These are phyloP conservation scores for Porcisia deanei DNA, from an alignment of 208 protist genomes.

Conservation along the genomic window DNA sequence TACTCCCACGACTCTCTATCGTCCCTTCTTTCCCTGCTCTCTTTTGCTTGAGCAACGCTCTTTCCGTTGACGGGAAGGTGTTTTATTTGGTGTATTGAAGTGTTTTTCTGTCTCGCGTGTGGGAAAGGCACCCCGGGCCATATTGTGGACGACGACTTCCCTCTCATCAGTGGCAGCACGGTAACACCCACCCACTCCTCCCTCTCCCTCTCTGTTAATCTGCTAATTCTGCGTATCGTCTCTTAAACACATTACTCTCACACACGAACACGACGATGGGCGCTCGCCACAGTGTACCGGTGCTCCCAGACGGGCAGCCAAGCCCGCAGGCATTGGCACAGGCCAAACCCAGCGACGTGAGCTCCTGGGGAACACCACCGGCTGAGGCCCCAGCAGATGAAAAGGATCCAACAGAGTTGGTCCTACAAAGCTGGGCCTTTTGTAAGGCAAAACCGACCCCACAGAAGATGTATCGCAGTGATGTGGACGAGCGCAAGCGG, in stretches of 20 bases:
- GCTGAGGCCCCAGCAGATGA: conserved; percentile 73
- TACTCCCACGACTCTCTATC: no score
- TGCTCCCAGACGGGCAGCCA: conserved; percentile 22
- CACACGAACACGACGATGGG: conserved; percentile 17
- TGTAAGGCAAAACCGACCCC: conserved; percentile 88
- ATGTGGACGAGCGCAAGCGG: conserved; percentile 77
- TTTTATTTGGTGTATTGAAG: background rate
- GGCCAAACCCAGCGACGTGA: conserved; percentile 23
- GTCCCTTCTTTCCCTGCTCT: background rate
- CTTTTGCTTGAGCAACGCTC: background rate
- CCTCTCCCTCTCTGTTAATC: no score
- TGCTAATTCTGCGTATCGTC: no score
- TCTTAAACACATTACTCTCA: background rate
- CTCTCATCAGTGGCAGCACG: background rate
- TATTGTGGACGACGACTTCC: background rate
- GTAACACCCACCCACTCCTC: background rate
- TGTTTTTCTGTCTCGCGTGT: background rate
- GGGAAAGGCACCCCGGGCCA: background rate
- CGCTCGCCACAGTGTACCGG: conserved; percentile 24
- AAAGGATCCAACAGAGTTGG: conserved; percentile 79
- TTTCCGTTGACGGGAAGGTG: background rate
- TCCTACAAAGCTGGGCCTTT: conserved; percentile 91
- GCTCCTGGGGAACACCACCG: conserved; percentile 74
- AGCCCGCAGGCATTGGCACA: conserved; percentile 35
- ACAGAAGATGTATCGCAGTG: conserved; percentile 76